Evolutionary conservation across 164 flowering plant genomes (phyloP).

Genomic region (Echeveria elegans): DNA sequence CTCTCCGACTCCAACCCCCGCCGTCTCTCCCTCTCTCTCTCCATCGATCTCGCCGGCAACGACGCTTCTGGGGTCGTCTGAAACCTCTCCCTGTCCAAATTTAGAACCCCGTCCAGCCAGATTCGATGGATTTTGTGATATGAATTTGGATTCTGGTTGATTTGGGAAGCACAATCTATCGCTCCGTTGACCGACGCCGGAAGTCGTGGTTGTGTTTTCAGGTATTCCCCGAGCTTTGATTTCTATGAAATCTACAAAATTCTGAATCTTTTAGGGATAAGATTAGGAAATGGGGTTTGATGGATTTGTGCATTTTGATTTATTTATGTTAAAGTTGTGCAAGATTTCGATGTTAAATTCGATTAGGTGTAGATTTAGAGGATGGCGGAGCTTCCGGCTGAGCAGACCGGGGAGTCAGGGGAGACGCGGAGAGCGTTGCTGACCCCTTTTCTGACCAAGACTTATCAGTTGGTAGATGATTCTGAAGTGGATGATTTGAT

Average conservation of each 20-base stretch:
- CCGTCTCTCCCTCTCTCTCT: background rate
- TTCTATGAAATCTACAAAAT: background rate
- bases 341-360: background rate
- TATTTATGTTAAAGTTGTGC: background rate
- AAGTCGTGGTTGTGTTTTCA: background rate
- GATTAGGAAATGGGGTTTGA: background rate
- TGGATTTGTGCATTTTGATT: background rate
- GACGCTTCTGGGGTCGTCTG: background rate
- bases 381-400: constrained; percentile 29
- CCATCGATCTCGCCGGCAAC: background rate
- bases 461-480: constrained; percentile 56
- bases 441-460: constrained; percentile 59
- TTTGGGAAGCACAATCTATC: background rate
- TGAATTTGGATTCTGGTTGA: background rate
- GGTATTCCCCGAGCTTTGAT: background rate
- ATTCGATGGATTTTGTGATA: background rate
- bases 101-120: background rate
- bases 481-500: constrained; percentile 38
- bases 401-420: constrained; percentile 19
- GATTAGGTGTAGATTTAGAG: background rate
- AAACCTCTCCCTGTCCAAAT: background rate
- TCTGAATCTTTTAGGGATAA: background rate
- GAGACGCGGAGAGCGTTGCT: constrained; percentile 34
- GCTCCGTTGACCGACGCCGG: background rate
- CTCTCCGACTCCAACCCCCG: background rate